Conservation (phyloP, 2,329 filamentous ascomycete species). For the Colletotrichum brevisporum region DNA sequence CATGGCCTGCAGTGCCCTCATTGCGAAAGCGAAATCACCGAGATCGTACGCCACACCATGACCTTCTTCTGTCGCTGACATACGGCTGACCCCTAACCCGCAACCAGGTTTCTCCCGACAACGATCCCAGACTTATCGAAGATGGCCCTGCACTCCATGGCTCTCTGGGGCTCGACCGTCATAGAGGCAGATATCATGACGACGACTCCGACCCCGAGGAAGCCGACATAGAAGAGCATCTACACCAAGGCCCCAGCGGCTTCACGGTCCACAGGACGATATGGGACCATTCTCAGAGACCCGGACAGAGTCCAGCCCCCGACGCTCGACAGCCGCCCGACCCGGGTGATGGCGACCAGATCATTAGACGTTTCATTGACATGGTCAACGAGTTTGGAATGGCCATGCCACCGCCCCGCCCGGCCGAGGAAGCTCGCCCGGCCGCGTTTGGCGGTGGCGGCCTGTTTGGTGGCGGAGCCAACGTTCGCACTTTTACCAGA, state of each 20-base stretch:
- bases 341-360: constrained; percentile 51
- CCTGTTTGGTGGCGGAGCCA: constrained; percentile 45
- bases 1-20: constrained; percentile 78
- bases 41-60: constrained; percentile 78
- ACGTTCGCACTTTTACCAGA: constrained; percentile 56
- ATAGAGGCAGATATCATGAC: constrained; percentile 46
- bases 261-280: constrained; percentile 57
- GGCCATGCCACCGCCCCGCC: constrained; percentile 32
- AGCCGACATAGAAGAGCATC: constrained; percentile 69
- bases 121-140: constrained; percentile 71
- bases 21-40: constrained; percentile 85
- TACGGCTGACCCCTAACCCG: constrained; percentile 42
- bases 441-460: constrained; percentile 39
- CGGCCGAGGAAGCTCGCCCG: constrained; percentile 36
- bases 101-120: constrained; percentile 64
- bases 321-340: constrained; percentile 39
- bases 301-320: constrained; percentile 17
- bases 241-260: constrained; percentile 56
- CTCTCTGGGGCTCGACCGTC: constrained; percentile 27
- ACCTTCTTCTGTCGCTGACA: not conserved
- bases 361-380: constrained; percentile 59
- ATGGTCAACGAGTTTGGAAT: constrained; percentile 58
- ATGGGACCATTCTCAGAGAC: constrained; percentile 41
- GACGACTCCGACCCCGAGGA: constrained; percentile 71
- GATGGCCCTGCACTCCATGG: constrained; percentile 44